Conservation (phyloP, 1,284 basidiomycete species). For the Gomphus bonarii region DNA sequence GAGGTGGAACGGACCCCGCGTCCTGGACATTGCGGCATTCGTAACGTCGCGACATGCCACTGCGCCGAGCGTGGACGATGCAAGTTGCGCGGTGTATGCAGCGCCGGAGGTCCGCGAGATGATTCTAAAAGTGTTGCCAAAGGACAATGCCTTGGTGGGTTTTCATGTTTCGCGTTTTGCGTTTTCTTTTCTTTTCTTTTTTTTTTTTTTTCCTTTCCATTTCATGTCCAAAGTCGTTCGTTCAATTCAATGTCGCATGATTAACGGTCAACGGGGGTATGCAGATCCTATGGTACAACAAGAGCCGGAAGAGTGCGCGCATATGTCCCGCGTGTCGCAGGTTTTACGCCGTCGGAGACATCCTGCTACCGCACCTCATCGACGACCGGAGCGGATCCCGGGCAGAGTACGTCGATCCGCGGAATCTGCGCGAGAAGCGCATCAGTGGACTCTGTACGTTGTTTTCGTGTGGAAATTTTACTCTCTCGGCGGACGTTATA, state of each 20-base stretch:
- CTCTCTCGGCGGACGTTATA: neutral
- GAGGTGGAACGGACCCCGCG: conserved; percentile 66
- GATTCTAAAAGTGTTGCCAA: conserved; percentile 54
- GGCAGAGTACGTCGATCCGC: conserved; percentile 27
- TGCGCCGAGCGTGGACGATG: conserved; percentile 46
- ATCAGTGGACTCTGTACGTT: conserved; percentile 68
- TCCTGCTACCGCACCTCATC: conserved; percentile 37
- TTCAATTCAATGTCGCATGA: too few relatives aligned
- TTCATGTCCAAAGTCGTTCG: too few relatives aligned
- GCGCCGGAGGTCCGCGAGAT: conserved; percentile 60
- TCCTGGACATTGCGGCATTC: conserved; percentile 50
- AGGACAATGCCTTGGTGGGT: conserved; percentile 58
- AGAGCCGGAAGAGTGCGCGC: conserved; percentile 52
- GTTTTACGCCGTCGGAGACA: conserved; percentile 57
- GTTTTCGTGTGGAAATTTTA: too few relatives aligned
- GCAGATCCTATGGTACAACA: conserved; percentile 78
- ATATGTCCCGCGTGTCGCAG: conserved; percentile 69
- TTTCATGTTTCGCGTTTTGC: neutral
- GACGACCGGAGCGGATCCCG: conserved; percentile 18
- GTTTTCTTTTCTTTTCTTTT: neutral
- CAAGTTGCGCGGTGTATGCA: conserved; percentile 61
- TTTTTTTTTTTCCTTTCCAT: neutral
- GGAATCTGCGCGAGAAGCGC: conserved; percentile 48
- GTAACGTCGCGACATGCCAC: conserved; percentile 54
- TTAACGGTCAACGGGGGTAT: too few relatives aligned